Evolutionary conservation across 2,329 filamentous ascomycete genomes (phyloP).

Genomic region (Cadophora sp.): DNA sequence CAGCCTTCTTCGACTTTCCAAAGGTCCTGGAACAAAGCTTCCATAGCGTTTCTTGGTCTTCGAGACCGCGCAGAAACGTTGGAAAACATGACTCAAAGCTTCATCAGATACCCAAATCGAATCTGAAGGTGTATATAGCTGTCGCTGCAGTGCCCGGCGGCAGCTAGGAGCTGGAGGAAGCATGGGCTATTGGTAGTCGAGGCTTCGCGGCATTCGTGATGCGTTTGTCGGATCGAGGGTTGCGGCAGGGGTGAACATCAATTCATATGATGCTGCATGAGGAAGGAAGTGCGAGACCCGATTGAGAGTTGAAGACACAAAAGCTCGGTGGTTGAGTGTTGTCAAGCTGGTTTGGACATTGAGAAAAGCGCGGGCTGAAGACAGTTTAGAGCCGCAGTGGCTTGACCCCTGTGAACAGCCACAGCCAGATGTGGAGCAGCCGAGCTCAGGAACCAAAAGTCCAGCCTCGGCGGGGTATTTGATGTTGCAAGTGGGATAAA

Average conservation of each 20-base stretch:
- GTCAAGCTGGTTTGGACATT: background rate
- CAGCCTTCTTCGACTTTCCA: conserved; percentile 43
- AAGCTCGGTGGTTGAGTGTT: background rate
- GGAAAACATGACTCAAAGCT: conserved; percentile 57
- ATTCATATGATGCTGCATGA: background rate
- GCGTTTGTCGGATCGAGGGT: background rate
- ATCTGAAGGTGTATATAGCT: conserved; percentile 48
- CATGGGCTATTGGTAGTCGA: conserved; percentile 48
- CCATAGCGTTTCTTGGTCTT: conserved; percentile 42
- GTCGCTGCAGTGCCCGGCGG: conserved; percentile 55
- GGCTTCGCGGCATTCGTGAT: conserved; percentile 9
- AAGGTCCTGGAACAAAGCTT: conserved; percentile 45
- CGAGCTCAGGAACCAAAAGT: conserved; percentile 19
- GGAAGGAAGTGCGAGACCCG: background rate
- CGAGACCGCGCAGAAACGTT: conserved; percentile 49
- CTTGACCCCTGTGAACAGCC: conserved; percentile 6
- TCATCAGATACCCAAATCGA: conserved; percentile 67
- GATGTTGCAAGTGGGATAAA: conserved; percentile 10
- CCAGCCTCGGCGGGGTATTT: conserved; percentile 22
- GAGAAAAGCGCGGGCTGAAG: conserved; percentile 1
- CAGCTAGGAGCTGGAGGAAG: conserved; percentile 54
- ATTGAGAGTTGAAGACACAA: background rate
- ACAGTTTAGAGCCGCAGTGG: conserved; percentile 9
- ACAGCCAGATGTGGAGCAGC: conserved; percentile 1
- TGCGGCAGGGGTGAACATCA: background rate